These are phyloP conservation scores for Ostreobium quekettii DNA, from an alignment of 139 green algal genomes.

Conservation along the genomic window DNA sequence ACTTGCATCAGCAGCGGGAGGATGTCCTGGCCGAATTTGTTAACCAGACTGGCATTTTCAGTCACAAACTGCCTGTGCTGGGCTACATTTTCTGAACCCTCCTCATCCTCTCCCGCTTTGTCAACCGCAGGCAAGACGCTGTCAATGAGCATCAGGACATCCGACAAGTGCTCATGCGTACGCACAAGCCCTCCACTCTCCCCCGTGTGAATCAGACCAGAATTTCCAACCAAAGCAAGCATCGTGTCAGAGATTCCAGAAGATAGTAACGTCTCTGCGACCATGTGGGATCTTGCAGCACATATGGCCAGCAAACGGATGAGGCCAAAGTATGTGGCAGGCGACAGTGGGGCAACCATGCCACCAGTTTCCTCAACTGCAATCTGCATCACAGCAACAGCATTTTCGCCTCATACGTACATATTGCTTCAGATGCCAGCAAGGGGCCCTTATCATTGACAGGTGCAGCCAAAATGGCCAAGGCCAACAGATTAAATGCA, in stretches of 20 bases:
- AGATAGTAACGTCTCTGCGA: background rate
- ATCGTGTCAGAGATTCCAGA: conserved; percentile 4
- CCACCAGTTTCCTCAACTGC: background rate
- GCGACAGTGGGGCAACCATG: background rate
- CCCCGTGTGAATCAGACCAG: background rate
- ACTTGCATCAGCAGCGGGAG: conserved; percentile 1
- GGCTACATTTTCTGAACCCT: background rate
- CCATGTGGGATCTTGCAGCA: background rate
- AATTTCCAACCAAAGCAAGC: background rate
- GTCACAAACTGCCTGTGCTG: background rate
- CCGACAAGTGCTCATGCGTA: background rate
- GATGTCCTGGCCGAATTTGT: conserved; percentile 5
- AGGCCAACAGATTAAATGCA: no score
- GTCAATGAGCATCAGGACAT: background rate
- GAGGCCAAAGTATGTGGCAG: background rate
- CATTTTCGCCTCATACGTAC: background rate
- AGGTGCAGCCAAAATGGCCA: no score
- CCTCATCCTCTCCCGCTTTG: background rate
- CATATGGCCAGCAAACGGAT: conserved; percentile 5
- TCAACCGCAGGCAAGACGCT: background rate
- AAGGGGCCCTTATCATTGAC: no score
- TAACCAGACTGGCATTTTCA: background rate
- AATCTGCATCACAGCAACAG: conserved; percentile 2
- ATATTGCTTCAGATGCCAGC: background rate
- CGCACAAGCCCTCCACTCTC: background rate